A percentile compares a stretch with the other conserved stretches of the same genome.
phyloP scores from a whole-genome alignment of 2,329 filamentous ascomycete species.

The Penicillium sp. region DNA sequence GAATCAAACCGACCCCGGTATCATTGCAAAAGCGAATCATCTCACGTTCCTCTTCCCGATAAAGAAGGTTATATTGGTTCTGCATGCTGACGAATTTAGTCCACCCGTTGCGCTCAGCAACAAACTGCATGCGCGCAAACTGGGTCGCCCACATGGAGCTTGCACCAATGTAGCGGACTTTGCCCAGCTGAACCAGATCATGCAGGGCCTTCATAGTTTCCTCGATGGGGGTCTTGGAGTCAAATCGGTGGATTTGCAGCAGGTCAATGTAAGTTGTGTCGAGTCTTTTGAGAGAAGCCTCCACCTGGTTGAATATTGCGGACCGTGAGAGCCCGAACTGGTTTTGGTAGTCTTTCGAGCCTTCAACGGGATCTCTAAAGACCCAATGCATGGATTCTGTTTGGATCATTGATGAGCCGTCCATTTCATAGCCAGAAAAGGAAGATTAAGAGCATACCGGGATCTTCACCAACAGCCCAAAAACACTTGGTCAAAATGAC shows the following conservation, averaged over 20 bases:
- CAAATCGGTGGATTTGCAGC: conserved; percentile 52
- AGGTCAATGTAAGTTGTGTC: conserved; percentile 54
- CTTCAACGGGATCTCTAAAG: conserved; percentile 18
- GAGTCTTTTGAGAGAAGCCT: conserved; percentile 51
- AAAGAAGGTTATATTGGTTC: conserved; percentile 53
- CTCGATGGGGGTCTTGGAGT: conserved; percentile 49
- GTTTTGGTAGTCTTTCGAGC: conserved; percentile 17
- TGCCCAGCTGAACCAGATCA: conserved; percentile 41
- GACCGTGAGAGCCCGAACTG: conserved; percentile 55
- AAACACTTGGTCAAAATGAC: conserved; percentile 64
- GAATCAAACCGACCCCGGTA: conserved; percentile 46
- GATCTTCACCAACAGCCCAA: conserved; percentile 10
- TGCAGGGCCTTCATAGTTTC: conserved; percentile 51
- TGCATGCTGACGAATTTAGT: conserved; percentile 43
- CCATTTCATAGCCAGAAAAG: too few species aligned
- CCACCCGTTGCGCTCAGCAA: conserved; percentile 53
- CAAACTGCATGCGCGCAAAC: background rate
- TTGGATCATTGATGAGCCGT: too few species aligned
- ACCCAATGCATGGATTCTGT: conserved; percentile 19
- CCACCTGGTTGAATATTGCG: conserved; percentile 63
- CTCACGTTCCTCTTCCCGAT: conserved; percentile 59
- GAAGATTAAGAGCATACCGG: background rate
- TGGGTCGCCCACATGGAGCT: conserved; percentile 19
- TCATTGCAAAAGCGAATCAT: conserved; percentile 49
- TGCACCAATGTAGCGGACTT: conserved; percentile 39